A percentile compares a stretch with the other conserved stretches of the same genome.
Evolutionary conservation across 164 flowering plant genomes (phyloP).

Genomic region (Akebia trifoliata): DNA sequence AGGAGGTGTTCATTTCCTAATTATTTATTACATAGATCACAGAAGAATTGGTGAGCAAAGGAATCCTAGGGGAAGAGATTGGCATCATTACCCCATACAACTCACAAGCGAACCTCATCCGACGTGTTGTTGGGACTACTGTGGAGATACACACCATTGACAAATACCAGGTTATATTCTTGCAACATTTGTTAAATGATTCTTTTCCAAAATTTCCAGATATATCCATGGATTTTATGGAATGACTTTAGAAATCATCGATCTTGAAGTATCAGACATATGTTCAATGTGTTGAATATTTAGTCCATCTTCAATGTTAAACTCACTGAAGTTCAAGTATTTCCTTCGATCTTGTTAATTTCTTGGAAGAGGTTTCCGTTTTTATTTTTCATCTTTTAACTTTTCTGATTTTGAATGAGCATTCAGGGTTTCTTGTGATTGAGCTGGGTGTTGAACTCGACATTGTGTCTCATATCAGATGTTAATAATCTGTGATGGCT

Average conservation of each 20-base stretch:
- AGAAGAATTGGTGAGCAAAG: constrained; percentile 41
- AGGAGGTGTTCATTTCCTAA: background rate
- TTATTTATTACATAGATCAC: constrained; percentile 38
- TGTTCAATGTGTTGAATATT: background rate
- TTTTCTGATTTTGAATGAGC: no score
- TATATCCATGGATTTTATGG: background rate
- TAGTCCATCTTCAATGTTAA: no score
- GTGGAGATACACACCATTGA: constrained; percentile 98
- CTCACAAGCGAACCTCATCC: constrained; percentile 71
- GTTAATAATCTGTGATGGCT: background rate
- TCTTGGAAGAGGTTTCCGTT: no score
- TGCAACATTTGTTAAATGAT: background rate
- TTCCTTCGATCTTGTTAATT: no score
- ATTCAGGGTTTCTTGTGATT: no score
- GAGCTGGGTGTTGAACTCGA: no score
- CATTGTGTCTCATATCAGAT: no score
- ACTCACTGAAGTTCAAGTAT: no score
- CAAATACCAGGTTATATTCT: constrained; percentile 77
- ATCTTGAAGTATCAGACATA: background rate
- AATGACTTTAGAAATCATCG: background rate
- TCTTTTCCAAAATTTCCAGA: background rate
- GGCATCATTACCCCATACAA: constrained; percentile 97
- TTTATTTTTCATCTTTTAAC: no score
- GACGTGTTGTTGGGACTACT: constrained; percentile 29
- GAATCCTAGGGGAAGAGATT: constrained; percentile 58